phyloP scores from a whole-genome alignment of 139 green algal species.

The Chlorella sp. region DNA sequence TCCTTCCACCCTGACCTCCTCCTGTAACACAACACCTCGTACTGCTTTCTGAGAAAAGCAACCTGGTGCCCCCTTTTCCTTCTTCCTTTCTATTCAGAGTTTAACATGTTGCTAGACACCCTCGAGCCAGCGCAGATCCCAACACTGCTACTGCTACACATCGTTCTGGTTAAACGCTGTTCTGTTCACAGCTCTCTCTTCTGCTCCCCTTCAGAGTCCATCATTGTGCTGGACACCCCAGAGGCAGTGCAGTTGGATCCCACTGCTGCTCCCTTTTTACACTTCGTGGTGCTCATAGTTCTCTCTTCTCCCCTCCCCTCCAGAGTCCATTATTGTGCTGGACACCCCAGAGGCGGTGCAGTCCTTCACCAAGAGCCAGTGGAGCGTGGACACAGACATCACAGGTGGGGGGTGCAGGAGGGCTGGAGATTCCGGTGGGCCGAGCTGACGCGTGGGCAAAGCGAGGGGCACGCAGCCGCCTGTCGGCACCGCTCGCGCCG shows the following conservation, averaged over 20 bases:
- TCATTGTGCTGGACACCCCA: constrained; percentile 29
- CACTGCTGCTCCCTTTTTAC: neutral
- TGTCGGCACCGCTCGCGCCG: too few relatives aligned
- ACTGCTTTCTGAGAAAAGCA: too few relatives aligned
- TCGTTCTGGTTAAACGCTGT: too few relatives aligned
- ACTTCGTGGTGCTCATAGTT: neutral
- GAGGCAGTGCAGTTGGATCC: neutral
- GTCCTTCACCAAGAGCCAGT: constrained; percentile 33
- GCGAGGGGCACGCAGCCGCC: too few relatives aligned
- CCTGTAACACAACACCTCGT: too few relatives aligned
- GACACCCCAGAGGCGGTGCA: constrained; percentile 45
- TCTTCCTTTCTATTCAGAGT: too few relatives aligned
- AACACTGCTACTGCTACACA: too few relatives aligned
- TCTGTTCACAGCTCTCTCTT: neutral
- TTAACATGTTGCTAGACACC: too few relatives aligned
- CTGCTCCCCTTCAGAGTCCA: constrained; percentile 1
- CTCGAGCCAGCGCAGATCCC: too few relatives aligned
- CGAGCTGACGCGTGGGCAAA: neutral
- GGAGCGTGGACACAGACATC: constrained; percentile 37
- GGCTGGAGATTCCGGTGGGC: neutral
- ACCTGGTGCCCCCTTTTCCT: too few relatives aligned
- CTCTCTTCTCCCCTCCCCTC: neutral
- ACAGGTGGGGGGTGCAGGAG: neutral
- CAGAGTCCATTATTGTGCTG: constrained; percentile 39
- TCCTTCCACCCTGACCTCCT: too few relatives aligned